Evolutionary conservation across 495 filamentous ascomycete species (phyloP).

Genomic region (Aspergillus cristatus): DNA sequence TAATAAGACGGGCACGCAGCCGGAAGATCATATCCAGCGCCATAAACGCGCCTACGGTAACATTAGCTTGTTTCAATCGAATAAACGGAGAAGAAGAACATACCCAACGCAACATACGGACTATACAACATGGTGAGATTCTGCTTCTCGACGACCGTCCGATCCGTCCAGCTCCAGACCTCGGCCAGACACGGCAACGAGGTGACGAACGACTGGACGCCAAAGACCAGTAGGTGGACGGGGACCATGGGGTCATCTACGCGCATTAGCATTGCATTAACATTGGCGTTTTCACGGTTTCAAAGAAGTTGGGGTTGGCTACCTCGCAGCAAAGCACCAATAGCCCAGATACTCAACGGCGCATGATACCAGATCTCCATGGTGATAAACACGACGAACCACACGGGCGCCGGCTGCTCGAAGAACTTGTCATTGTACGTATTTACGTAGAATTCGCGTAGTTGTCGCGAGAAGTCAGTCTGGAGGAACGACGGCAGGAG

Average conservation of each 20-base stretch:
- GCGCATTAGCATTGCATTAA: too few species aligned
- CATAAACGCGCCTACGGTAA: conserved; percentile 42
- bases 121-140: conserved; percentile 56
- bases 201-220: conserved; percentile 60
- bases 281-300: too few species aligned
- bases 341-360: conserved; percentile 58
- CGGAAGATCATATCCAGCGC: conserved; percentile 45
- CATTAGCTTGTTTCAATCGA: neutral
- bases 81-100: conserved; percentile 22
- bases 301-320: conserved; percentile 5
- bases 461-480: conserved; percentile 33
- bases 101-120: conserved; percentile 65
- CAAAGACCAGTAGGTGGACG: conserved; percentile 61
- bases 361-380: conserved; percentile 62
- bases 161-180: conserved; percentile 47
- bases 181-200: conserved; percentile 60
- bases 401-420: conserved; percentile 47
- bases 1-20: conserved; percentile 25
- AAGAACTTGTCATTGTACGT: conserved; percentile 75
- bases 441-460: conserved; percentile 55
- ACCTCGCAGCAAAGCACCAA: conserved; percentile 44
- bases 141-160: conserved; percentile 44
- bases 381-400: conserved; percentile 61
- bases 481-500: conserved; percentile 51
- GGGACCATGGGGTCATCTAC: conserved; percentile 51